A percentile compares a stretch with the other conserved stretches of the same genome.
phyloP scores from a whole-genome alignment of 176 grass and related monocot genomes.

The Areca catechu region DNA sequence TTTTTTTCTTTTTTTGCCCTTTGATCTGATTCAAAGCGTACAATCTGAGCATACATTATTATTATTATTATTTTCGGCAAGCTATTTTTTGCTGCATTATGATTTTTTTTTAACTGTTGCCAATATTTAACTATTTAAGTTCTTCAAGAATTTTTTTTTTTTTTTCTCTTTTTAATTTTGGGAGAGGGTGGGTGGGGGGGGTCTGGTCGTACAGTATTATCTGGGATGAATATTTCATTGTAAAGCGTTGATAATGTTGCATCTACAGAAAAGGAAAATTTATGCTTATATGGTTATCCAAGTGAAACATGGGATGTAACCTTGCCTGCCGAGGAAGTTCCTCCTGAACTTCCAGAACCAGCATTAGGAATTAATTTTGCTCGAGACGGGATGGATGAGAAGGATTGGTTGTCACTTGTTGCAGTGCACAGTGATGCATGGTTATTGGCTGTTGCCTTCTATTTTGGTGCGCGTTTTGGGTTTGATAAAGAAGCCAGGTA shows the following conservation, averaged over 20 bases:
- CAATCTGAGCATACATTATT: too few species aligned
- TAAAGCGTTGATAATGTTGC: conserved; percentile 1
- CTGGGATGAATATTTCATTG: background rate
- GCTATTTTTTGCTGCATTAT: too few species aligned
- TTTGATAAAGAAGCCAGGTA: conserved; percentile 85
- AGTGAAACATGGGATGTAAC: conserved; percentile 76
- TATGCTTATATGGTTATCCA: conserved; percentile 68
- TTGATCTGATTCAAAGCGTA: too few species aligned
- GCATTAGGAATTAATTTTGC: conserved; percentile 91
- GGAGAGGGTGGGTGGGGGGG: too few species aligned
- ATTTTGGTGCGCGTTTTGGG: conserved; percentile 62
- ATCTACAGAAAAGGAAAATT: conserved; percentile 59
- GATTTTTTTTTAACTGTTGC: too few species aligned
- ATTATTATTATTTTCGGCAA: too few species aligned
- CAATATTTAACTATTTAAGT: too few species aligned
- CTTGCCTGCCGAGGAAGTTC: conserved; percentile 71
- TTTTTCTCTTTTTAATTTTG: too few species aligned
- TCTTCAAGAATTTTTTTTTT: too few species aligned
- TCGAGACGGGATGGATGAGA: conserved; percentile 65
- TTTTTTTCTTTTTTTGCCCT: too few species aligned
- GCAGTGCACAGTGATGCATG: conserved; percentile 87
- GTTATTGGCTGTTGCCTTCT: conserved; percentile 71
- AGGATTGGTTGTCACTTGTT: conserved; percentile 66
- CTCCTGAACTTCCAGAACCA: conserved; percentile 77
- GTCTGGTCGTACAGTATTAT: background rate